Base-by-base conservation (phyloP, 148 eudicot species). In the Chenopodium suecicum region DNA sequence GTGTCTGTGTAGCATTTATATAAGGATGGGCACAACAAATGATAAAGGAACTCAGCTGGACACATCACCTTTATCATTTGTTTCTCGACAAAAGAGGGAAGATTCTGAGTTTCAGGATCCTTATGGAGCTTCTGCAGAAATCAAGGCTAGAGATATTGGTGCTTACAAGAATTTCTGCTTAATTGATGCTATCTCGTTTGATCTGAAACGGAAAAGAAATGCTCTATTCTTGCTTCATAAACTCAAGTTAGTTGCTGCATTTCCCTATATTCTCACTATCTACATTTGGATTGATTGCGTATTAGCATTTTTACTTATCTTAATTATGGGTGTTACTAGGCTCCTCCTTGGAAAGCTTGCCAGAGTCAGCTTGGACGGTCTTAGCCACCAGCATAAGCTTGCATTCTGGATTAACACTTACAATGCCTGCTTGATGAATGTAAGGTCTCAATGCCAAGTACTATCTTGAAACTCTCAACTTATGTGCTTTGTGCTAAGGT, bases 351-450 rank as follows among this genome's bases (percentile, higher is more conserved):
- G 91, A 76, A 94, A 90, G 86, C 94, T 96, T 65, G 87, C 90
- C 46, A 86, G 91, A 64, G 89, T 91, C 73, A 86, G 81, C 84
- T 84, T 96, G 86, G 93, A 91, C 74, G 94, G 94, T 80, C 93
- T 96, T 74, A 86, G 86, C 60, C 98, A 96, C 87, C 97, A 92
- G 79, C 97, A 96, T 81, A 96, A 92, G 89, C 98, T 96, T 75
- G 99, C 98, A 5, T 96, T 96, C 83, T 96, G 99, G 99, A 96
- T 96, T 60, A 96, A 96, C 83, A 88, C 89, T 46, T 96, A 96
- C 83, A 96, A 96, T 85, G 84, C 97, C 32, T 96, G 98, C 88
- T 85, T 96, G 94, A 92, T 96, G 97, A 96, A 96, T 82, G 99
- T 96, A 89, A 88, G 97, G 78, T n/a, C 19, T 74, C 63, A 46